These are phyloP conservation scores for Pichia sp. DNA, from an alignment of 1,139 yeast species.

Conservation along the genomic window DNA sequence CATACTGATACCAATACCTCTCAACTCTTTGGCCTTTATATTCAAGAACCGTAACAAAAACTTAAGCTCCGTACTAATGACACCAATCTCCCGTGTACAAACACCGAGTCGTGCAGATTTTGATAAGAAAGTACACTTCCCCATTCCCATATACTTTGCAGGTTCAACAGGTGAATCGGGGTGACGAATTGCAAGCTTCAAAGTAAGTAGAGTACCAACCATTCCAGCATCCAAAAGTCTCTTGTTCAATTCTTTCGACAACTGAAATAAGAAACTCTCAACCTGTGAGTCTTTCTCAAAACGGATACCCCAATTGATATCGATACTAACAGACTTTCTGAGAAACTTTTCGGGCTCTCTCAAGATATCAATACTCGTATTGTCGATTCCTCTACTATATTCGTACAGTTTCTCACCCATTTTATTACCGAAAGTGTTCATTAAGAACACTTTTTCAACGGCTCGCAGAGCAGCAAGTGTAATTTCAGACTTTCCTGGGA, in stretches of 20 bases:
- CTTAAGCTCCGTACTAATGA: slow-evolving; percentile 55
- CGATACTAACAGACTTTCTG: slow-evolving; percentile 78
- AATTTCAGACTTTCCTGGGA: slow-evolving; percentile 16
- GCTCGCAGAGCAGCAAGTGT: slow-evolving; percentile 33
- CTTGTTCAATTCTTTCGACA: slow-evolving; percentile 52
- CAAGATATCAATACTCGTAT: slow-evolving; percentile 45
- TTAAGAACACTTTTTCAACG: slow-evolving; percentile 34
- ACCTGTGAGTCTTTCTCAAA: slow-evolving; percentile 55
- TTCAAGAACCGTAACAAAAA: slow-evolving; percentile 48
- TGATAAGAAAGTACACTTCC: slow-evolving; percentile 59
- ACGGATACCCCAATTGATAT: slow-evolving; percentile 87
- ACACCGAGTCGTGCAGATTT: slow-evolving; percentile 57
- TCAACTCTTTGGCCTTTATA: slow-evolving; percentile 50
- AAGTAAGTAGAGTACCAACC: slow-evolving; percentile 50
- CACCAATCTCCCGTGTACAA: slow-evolving; percentile 56
- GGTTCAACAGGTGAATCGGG: slow-evolving; percentile 65
- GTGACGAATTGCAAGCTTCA: slow-evolving; percentile 61
- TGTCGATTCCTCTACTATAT: slow-evolving; percentile 63
- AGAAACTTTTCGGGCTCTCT: slow-evolving; percentile 38
- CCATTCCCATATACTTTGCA: slow-evolving; percentile 79
- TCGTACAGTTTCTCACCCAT: slow-evolving; percentile 59
- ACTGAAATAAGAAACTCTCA: slow-evolving; percentile 50
- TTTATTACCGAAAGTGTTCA: slow-evolving; percentile 53
- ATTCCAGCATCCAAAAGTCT: slow-evolving; percentile 44
- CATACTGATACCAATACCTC: slow-evolving; percentile 75